Percentiles rank a stretch among this genome's conserved stretches.
phyloP scores from a whole-genome alignment of 495 filamentous ascomycete genomes.

The Collariella sp. region DNA sequence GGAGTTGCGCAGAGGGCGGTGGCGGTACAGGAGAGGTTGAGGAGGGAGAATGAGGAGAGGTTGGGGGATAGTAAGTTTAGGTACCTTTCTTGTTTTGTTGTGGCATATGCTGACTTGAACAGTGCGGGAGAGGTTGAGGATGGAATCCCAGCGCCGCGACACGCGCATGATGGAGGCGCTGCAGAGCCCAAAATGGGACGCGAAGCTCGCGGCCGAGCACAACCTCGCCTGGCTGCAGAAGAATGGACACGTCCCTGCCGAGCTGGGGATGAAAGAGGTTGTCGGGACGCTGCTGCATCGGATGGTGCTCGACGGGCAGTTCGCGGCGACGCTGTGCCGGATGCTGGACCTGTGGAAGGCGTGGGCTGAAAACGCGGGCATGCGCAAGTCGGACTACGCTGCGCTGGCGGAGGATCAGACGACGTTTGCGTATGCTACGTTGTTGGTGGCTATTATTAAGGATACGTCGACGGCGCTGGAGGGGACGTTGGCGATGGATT shows the following conservation, averaged over 20 bases:
- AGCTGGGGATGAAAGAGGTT: slow-evolving; percentile 28
- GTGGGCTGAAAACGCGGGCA: slow-evolving; percentile 51
- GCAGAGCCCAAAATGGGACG: slow-evolving; percentile 48
- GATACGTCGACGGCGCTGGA: slow-evolving; percentile 39
- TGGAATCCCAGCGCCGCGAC: slow-evolving; percentile 35
- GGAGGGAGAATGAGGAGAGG: slow-evolving; percentile 31
- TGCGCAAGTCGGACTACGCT: slow-evolving; percentile 45
- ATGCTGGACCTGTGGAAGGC: slow-evolving; percentile 51
- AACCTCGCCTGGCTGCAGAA: slow-evolving; percentile 39
- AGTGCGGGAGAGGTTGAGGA: slow-evolving; percentile 32
- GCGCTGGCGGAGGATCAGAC: slow-evolving; percentile 35
- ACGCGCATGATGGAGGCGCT: slow-evolving; percentile 45
- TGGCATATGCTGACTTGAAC: slow-evolving; percentile 1
- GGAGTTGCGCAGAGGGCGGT: slow-evolving; percentile 36
- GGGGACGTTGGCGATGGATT: slow-evolving; percentile 48
- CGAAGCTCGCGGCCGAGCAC: slow-evolving; percentile 42
- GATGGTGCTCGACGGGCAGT: slow-evolving; percentile 46
- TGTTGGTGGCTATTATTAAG: slow-evolving; percentile 44
- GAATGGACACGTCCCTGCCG: slow-evolving; percentile 18
- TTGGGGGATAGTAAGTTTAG: slow-evolving; percentile 35
- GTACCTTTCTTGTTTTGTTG: not conserved
- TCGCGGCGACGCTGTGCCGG: slow-evolving; percentile 34
- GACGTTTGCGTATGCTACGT: slow-evolving; percentile 45
- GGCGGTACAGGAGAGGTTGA: slow-evolving; percentile 30
- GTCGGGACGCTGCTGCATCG: slow-evolving; percentile 45